Percentiles rank a stretch among this genome's conserved stretches.
These are phyloP conservation scores for Hemileia vastatrix DNA, from an alignment of 1,284 basidiomycete genomes.

Conservation along the genomic window DNA sequence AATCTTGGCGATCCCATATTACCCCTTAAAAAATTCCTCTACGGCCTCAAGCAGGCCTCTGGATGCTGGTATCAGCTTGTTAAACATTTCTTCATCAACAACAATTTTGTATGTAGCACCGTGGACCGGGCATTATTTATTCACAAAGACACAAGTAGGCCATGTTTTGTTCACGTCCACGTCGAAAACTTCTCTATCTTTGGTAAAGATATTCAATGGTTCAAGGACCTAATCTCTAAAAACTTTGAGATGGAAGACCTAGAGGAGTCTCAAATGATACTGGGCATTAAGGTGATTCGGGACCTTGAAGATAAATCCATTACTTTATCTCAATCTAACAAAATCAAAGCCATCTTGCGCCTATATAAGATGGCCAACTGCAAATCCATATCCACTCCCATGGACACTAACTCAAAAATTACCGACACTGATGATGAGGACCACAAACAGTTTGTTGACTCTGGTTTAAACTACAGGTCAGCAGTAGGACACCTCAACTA, in stretches of 20 bases:
- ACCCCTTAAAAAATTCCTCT: slow-evolving; percentile 2
- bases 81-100: background rate
- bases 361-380: background rate
- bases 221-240: background rate
- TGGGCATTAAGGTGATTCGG: background rate
- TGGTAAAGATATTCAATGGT: background rate
- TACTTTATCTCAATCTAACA: background rate
- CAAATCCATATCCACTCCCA: background rate
- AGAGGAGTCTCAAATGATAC: background rate
- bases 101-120: background rate
- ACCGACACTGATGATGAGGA: background rate
- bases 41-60: background rate
- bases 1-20: no score
- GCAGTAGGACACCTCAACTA: background rate
- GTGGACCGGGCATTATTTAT: background rate
- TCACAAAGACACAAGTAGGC: no score
- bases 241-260: background rate
- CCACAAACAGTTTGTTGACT: background rate
- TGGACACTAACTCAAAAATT: background rate
- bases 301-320: background rate
- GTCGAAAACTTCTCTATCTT: background rate
- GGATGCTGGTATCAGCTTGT: background rate
- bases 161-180: background rate
- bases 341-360: background rate
- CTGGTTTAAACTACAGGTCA: background rate